Conservation (phyloP, 768 basidiomycete genomes). For the Russula sp. region DNA sequence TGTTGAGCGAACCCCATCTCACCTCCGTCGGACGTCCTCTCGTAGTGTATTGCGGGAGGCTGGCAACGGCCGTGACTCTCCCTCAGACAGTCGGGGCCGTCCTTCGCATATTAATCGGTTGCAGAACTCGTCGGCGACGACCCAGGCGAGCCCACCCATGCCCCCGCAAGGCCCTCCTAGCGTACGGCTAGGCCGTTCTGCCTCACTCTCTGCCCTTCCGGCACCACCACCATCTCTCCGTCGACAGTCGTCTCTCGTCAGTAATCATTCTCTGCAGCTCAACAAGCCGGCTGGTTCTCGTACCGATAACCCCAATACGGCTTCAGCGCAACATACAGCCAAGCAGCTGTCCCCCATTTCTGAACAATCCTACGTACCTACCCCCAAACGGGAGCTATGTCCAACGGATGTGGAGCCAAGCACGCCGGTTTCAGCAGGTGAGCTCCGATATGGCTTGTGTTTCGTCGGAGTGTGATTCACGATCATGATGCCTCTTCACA, state of each 20-base stretch:
- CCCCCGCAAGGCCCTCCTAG: slow-evolving; percentile 14
- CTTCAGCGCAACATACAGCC: slow-evolving; percentile 25
- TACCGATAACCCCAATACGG: slow-evolving; percentile 17
- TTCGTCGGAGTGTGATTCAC: slow-evolving; percentile 2
- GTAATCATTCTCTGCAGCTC: slow-evolving; percentile 40
- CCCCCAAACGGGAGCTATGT: slow-evolving; percentile 35
- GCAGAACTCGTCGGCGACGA: slow-evolving; percentile 3
- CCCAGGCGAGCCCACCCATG: slow-evolving; percentile 6
- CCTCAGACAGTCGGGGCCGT: slow-evolving; percentile 12
- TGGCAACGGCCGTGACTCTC: neutral
- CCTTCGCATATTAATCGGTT: slow-evolving; percentile 24
- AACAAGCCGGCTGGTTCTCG: slow-evolving; percentile 26
- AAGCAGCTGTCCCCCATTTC: slow-evolving; percentile 58
- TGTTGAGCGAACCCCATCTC: slow-evolving; percentile 15
- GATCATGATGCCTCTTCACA: neutral
- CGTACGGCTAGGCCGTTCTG: slow-evolving; percentile 20
- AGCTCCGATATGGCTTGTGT: no score
- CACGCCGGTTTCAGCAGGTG: slow-evolving; percentile 26
- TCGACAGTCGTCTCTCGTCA: slow-evolving; percentile 30
- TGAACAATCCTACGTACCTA: slow-evolving; percentile 59
- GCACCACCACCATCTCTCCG: slow-evolving; percentile 25
- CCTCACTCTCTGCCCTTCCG: slow-evolving; percentile 22
- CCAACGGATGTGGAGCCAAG: slow-evolving; percentile 22
- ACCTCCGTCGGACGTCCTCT: slow-evolving; percentile 12
- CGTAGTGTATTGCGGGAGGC: slow-evolving; percentile 1